phyloP scores from a whole-genome alignment of 1,284 basidiomycete genomes.

The Ceratobasidium theobromae region DNA sequence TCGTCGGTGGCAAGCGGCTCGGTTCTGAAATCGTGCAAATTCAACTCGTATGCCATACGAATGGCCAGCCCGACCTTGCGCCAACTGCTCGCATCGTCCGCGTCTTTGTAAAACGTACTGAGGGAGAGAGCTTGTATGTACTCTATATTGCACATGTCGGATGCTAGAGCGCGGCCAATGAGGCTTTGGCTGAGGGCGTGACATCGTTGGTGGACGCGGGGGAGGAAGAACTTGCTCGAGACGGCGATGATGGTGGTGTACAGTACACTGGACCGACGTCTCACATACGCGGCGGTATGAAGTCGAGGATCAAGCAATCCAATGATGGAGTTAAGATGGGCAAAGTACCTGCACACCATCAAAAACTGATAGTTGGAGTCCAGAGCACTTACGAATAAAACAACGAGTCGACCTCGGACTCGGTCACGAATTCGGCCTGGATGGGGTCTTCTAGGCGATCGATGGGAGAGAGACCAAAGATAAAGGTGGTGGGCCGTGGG shows the following conservation, averaged over 20 bases:
- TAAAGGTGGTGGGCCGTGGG: neutral
- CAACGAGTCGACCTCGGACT: slow-evolving; percentile 40
- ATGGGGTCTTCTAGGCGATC: slow-evolving; percentile 39
- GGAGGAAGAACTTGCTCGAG: slow-evolving; percentile 44
- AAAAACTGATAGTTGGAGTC: neutral
- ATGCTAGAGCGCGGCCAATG: slow-evolving; percentile 45
- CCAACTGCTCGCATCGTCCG: slow-evolving; percentile 43
- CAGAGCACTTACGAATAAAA: slow-evolving; percentile 41
- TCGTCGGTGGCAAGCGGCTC: slow-evolving; percentile 41
- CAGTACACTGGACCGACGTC: slow-evolving; percentile 43
- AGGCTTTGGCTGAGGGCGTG: slow-evolving; percentile 43
- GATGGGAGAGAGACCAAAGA: slow-evolving; percentile 10
- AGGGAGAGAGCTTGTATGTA: slow-evolving; percentile 45
- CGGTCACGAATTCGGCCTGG: slow-evolving; percentile 39
- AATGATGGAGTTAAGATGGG: slow-evolving; percentile 38
- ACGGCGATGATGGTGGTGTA: slow-evolving; percentile 47
- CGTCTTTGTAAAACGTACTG: slow-evolving; percentile 47
- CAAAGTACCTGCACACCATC: slow-evolving; percentile 1
- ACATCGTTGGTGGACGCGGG: slow-evolving; percentile 42
- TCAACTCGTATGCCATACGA: slow-evolving; percentile 45
- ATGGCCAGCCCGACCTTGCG: slow-evolving; percentile 41
- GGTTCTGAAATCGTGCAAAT: slow-evolving; percentile 40
- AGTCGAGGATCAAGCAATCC: slow-evolving; percentile 44
- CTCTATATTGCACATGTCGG: slow-evolving; percentile 44
- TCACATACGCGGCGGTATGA: slow-evolving; percentile 43